Evolutionary conservation across 1,284 basidiomycete species (phyloP), one percentile per base, ranked within the genome.

Genomic region (Chondrostereum purpureum): DNA sequence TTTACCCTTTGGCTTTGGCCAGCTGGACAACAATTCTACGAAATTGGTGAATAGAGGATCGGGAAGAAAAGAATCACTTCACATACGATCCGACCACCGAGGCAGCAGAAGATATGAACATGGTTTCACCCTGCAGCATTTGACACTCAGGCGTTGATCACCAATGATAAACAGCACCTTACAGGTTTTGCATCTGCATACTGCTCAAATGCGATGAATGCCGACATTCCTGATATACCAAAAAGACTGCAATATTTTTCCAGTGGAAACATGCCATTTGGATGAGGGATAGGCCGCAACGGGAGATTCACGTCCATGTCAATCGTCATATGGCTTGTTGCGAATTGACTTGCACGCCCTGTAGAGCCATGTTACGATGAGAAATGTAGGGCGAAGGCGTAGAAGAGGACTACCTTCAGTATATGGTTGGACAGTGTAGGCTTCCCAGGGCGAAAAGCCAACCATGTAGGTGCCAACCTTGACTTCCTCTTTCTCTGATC

Each of bases 1-100:
- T n/a, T 18, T n/a, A 51, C 50, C 70, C 73, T n/a, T 67, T 62
- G 22, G 61, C 56, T 33, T 72, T 74, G 16, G 67, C 70, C 22
- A 73, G 62, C 59, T 78, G 67, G n/a, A 55, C 54, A 34, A 63
- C 58, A 43, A 55, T 21, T 39, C 49, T 34, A 24, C 33, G n/a
- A n/a, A n/a, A n/a, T n/a, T 6, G 16, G n/a, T 27, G 5, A 16
- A 14, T 20, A n/a, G n/a, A 4, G 23, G 24, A n/a, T 24, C 14
- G 6, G 14, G 4, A 33, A 12, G 38, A 38, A 33, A 10, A n/a
- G n/a, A 12, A 22, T 11, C 20, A 14, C 3, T 42, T 22, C 8
- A 14, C 4, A 3, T 16, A 13, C 61, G 67, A 51, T 53, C 52
- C 61, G 48, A 63, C 48, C 56, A 53, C 51, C 18, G 50, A 50